Base-by-base conservation (phyloP, 768 basidiomycete species). In the Sarcodon sp. region DNA sequence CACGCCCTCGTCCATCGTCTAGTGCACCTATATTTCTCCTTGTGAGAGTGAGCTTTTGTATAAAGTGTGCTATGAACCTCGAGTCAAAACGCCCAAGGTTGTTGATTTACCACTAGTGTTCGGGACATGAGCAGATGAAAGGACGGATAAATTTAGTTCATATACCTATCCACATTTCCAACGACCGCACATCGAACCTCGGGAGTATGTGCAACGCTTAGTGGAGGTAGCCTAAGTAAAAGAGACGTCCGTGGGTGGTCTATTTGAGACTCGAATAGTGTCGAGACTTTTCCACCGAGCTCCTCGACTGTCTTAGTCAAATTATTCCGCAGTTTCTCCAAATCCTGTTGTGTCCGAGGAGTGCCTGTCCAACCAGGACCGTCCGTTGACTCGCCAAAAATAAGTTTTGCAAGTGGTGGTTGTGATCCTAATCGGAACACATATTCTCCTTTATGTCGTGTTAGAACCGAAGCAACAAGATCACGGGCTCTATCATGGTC, bases 161-260 rank as follows among this genome's bases (percentile, higher is more conserved):
- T 27, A 27, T 27, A 27, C 21, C 21, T 86, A 59, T 88, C 85
- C 31, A 92, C 89, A 59, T 96, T 98, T 3, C 96, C 96, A 5
- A 97, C 89, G 2, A 96, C 92, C 0, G 94, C 93, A 56, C 92
- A 90, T 33, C 96, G 77, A 1, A 96, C 90, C 65, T 99, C 94
- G 6, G 87, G 83, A n/a, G 82, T 86, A 35, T 78, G 64, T 16
- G 84, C 77, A 2, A 89, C 80, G 57, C 72, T 82, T 4, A 76
- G 76, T 36, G 87, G 83, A 49, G 86, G 88, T 50, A 91, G 63
- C 51, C 88, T 77, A 48, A 90, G 62, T 27, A 91, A 65, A 13
- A 86, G 61, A 9, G 77, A 69, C 21, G 70, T 67, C 49, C 84
- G 72, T 33, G 80, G 73, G 59, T 76, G 73, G 4, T 61, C 66